Base-by-base conservation (phyloP, 805 yeast genomes). In the Metschnikowia henanensis region DNA sequence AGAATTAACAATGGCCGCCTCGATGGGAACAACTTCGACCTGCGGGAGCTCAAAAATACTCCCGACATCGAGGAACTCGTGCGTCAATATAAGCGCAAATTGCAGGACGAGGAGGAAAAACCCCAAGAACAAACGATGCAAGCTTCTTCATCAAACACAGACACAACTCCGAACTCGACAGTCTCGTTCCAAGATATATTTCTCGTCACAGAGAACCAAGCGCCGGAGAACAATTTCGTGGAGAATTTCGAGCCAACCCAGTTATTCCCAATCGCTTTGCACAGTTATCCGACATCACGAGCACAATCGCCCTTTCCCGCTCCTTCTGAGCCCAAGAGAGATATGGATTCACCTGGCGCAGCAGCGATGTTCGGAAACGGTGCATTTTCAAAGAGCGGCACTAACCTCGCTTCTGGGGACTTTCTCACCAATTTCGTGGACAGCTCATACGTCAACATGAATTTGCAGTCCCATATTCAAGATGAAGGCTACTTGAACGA, bases 241-340 rank as follows among this genome's bases (percentile, higher is more conserved):
- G 79, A 75, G 40, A 75, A 75, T 49, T 79, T 79, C 60, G 79
- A 78, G 56, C 83, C 83, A 15, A 70, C 80, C 13, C 82, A 77
- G 49, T 67, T 79, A 49, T 79, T 79, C 51, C 83, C 83, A 5
- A 65, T 58, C 19, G 57, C 53, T 55, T 70, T 52, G 51, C 50
- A 43, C 40, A 68, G 74, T 43, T 46, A 53, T 15, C 72, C 73
- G 3, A 64, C 66, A 4, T 65, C 72, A 2, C 54, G 73, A 38
- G 61, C 63, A 1, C 72, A 68, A 44, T 60, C 71, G 5, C 75
- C 75, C 2, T 39, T 20, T 7, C 39, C 12, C 5, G 26, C 10
- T 2, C 19, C 22, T 8, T 22, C 16, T 10, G 43, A 39, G 17
- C 26, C 35, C 18, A 43, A 43, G 28, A 30, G 25, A 29, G 49